Conservation (phyloP, 108 stramenopile species). For the Skeletonema grethae region DNA sequence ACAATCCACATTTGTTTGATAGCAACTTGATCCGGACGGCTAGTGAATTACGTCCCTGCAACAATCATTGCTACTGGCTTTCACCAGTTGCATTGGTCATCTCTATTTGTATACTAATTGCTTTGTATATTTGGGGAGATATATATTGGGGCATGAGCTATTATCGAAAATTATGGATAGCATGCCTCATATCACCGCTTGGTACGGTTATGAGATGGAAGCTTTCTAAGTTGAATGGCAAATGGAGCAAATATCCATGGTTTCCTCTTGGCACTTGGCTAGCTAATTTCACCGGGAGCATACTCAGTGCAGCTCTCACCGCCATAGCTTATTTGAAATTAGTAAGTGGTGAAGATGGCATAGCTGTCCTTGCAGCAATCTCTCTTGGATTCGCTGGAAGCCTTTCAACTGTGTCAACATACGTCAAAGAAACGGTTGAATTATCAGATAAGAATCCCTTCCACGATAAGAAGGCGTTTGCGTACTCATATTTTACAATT, state of each 20-base stretch:
- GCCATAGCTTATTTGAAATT: conserved; percentile 6
- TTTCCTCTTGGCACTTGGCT: conserved; percentile 74
- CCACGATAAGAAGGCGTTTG: conserved; percentile 47
- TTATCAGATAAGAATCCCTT: conserved; percentile 41
- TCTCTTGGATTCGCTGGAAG: conserved; percentile 70
- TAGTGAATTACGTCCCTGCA: background rate
- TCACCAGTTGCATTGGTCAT: conserved; percentile 22
- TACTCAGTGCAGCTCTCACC: conserved; percentile 20
- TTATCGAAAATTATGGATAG: conserved; percentile 61
- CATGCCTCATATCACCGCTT: conserved; percentile 55
- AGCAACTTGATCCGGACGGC: background rate
- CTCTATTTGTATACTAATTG: conserved; percentile 24
- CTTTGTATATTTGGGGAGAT: conserved; percentile 54
- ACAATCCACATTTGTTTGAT: conserved; percentile 47
- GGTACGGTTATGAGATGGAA: conserved; percentile 70
- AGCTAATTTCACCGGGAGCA: conserved; percentile 60
- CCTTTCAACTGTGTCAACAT: conserved; percentile 78
- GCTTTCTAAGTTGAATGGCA: conserved; percentile 55
- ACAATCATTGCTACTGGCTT: conserved; percentile 20
- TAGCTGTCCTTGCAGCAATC: conserved; percentile 9
- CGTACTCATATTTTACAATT: conserved; percentile 57
- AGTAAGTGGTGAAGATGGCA: conserved; percentile 43
- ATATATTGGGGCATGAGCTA: conserved; percentile 50
- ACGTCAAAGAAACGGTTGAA: conserved; percentile 64
- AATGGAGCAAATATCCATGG: conserved; percentile 36